These are phyloP conservation scores for Populus davidiana DNA, from an alignment of 345 rosid species.

Conservation along the genomic window DNA sequence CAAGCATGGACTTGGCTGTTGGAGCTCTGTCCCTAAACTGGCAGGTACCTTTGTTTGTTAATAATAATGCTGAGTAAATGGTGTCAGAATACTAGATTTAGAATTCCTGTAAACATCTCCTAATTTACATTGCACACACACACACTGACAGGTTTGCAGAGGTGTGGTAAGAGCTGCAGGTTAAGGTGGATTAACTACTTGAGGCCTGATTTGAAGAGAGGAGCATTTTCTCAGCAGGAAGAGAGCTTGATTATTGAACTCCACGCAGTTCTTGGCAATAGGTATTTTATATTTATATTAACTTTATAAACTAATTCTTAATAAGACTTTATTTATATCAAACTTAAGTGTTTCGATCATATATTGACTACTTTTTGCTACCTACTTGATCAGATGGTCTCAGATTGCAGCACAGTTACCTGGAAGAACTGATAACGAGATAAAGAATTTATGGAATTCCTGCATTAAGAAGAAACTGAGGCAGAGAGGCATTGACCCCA, in stretches of 20 bases:
- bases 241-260: slow-evolving; percentile 75
- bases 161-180: slow-evolving; percentile 85
- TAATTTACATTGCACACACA: neutral
- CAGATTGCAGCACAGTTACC: slow-evolving; percentile 33
- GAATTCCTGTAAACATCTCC: neutral
- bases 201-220: slow-evolving; percentile 88
- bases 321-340: neutral
- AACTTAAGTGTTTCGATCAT: neutral
- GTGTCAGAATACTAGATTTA: neutral
- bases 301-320: neutral
- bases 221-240: slow-evolving; percentile 74
- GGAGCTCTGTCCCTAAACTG: slow-evolving; percentile 85
- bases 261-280: slow-evolving; percentile 69
- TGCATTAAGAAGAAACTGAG: slow-evolving; percentile 30
- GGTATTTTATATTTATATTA: slow-evolving; percentile 29
- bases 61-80: neutral
- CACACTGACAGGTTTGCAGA: slow-evolving; percentile 43
- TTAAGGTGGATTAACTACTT: slow-evolving; percentile 81
- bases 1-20: slow-evolving; percentile 73
- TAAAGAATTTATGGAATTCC: slow-evolving; percentile 33
- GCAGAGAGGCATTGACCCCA: slow-evolving; percentile 32
- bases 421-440: slow-evolving; percentile 31
- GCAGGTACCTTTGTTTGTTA: slow-evolving; percentile 42
- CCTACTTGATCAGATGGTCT: slow-evolving; percentile 22
- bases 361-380: neutral